These are phyloP conservation scores for Eucalyptus victrix DNA, from an alignment of 345 rosid genomes.

Conservation along the genomic window DNA sequence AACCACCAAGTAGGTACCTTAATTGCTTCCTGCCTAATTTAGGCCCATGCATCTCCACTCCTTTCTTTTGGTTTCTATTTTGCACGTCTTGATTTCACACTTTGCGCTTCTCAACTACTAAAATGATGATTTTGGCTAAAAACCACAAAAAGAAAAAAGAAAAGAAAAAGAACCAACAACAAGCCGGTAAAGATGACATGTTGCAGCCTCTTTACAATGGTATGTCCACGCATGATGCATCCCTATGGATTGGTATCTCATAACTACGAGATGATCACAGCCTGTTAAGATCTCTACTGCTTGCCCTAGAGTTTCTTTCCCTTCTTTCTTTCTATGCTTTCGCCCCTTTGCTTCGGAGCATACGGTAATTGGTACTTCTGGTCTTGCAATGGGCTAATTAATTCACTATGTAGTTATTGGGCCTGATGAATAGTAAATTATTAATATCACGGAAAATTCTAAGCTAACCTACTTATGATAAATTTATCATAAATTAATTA, in stretches of 20 bases:
- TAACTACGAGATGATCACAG: background rate
- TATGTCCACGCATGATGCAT: background rate
- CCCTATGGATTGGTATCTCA: background rate
- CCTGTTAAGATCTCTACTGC: background rate
- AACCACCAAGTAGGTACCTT: background rate
- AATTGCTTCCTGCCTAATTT: background rate
- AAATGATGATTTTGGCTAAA: background rate
- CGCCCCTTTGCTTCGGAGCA: background rate
- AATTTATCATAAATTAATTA: too few relatives aligned
- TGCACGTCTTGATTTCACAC: background rate
- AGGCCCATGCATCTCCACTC: background rate
- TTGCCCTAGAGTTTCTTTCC: background rate
- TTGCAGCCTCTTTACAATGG: background rate
- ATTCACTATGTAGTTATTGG: background rate
- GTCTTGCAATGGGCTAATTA: background rate
- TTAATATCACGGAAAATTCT: too few relatives aligned
- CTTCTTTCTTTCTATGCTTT: background rate
- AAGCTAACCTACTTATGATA: too few relatives aligned
- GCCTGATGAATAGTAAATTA: background rate
- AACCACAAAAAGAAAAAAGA: background rate
- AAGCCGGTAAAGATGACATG: background rate
- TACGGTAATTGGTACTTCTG: background rate
- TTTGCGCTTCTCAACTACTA: background rate
- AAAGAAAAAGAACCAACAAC: background rate
- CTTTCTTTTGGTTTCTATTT: background rate